These are phyloP conservation scores for Salisapilia sapeloensis DNA, from an alignment of 352 stramenopile species.

Conservation along the genomic window DNA sequence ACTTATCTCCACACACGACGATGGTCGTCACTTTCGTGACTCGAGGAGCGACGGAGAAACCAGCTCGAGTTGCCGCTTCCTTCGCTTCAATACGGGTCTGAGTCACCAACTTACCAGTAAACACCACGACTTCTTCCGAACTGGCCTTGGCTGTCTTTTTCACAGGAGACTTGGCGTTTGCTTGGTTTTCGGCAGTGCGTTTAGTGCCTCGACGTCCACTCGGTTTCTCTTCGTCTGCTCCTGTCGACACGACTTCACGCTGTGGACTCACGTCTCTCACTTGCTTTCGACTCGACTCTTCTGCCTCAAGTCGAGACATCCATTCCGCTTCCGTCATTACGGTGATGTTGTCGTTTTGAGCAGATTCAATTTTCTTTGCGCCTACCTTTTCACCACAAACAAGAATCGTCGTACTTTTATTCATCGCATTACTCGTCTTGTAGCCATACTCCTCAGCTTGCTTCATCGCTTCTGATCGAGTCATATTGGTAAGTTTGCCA, in stretches of 20 bases:
- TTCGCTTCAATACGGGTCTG: slow-evolving; percentile 13
- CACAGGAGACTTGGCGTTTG: background rate
- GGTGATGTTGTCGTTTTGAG: slow-evolving; percentile 13
- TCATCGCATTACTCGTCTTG: slow-evolving; percentile 14
- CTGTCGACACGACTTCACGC: background rate
- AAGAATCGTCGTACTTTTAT: slow-evolving; percentile 19
- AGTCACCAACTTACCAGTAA: slow-evolving; percentile 10
- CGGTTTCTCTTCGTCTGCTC: background rate
- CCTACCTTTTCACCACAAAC: slow-evolving; percentile 31
- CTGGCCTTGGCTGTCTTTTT: background rate
- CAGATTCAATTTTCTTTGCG: slow-evolving; percentile 27
- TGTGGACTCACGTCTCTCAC: background rate
- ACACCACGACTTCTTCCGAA: slow-evolving; percentile 6
- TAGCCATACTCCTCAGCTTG: slow-evolving; percentile 19
- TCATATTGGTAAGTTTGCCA: slow-evolving; percentile 18
- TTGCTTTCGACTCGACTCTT: background rate
- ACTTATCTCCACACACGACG: slow-evolving; percentile 12
- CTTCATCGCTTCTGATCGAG: slow-evolving; percentile 13
- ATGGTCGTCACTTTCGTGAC: slow-evolving; percentile 14
- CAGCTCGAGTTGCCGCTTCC: slow-evolving; percentile 6
- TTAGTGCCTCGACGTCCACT: no score
- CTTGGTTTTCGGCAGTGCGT: background rate
- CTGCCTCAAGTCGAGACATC: slow-evolving; percentile 12
- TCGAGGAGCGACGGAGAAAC: slow-evolving; percentile 8
- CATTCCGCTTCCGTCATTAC: slow-evolving; percentile 23